Conservation (phyloP, 2,329 filamentous ascomycete genomes). For the Aureobasidium sp. region DNA sequence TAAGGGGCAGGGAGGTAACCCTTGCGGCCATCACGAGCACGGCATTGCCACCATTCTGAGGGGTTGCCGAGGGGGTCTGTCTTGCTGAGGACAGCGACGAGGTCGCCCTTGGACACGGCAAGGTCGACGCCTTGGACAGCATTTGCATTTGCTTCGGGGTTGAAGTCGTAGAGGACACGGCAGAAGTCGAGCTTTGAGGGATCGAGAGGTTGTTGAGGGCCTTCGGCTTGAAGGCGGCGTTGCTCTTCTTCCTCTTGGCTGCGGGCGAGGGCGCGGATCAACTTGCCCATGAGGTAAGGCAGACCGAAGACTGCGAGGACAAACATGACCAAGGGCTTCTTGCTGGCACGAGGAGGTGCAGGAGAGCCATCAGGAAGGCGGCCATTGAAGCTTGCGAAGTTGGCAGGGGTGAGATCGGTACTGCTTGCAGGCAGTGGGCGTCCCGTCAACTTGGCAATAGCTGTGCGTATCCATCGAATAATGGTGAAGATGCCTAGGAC, state of each 20-base stretch:
- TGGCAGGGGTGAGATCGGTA: constrained; percentile 76
- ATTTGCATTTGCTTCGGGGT: constrained; percentile 57
- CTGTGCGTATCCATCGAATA: constrained; percentile 87
- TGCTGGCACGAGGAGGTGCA: constrained; percentile 66
- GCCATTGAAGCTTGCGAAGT: constrained; percentile 71
- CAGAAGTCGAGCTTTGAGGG: constrained; percentile 94
- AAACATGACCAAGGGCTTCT: constrained; percentile 96
- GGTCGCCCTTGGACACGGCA: constrained; percentile 86
- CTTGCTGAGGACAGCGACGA: constrained; percentile 90
- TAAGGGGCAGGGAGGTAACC: constrained; percentile 91
- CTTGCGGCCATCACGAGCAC: constrained; percentile 79
- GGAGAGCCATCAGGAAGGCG: constrained; percentile 59
- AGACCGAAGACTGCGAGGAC: constrained; percentile 88
- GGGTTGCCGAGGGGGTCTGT: constrained; percentile 85
- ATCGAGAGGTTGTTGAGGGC: constrained; percentile 56
- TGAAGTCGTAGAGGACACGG: constrained; percentile 88
- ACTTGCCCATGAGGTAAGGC: constrained; percentile 93
- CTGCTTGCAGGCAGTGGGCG: constrained; percentile 83
- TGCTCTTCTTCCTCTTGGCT: constrained; percentile 78
- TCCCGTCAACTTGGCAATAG: constrained; percentile 87
- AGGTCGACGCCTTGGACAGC: constrained; percentile 67
- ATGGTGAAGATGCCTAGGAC: constrained; percentile 92
- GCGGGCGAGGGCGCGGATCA: constrained; percentile 77
- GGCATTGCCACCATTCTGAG: constrained; percentile 95
- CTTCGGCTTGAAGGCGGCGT: constrained; percentile 44